A percentile compares a stretch with the other conserved stretches of the same genome.
Conservation (phyloP, 1,139 yeast species). For the Kluyveromyces sp. region DNA sequence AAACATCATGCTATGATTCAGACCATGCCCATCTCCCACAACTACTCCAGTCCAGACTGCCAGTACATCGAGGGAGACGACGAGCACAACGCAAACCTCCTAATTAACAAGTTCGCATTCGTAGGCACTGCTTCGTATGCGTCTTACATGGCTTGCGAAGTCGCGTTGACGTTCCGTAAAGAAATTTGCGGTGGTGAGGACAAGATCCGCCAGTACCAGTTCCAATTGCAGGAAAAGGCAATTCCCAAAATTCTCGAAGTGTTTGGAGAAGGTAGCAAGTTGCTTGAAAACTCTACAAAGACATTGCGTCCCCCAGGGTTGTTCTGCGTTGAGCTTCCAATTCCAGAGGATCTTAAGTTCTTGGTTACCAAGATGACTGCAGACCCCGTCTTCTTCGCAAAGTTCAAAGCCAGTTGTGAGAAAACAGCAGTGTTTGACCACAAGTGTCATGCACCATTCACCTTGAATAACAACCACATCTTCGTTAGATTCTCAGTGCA, state of each 20-base stretch:
- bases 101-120: conserved; percentile 29
- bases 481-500: conserved; percentile 54
- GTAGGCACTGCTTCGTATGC: conserved; percentile 34
- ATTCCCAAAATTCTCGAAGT: conserved; percentile 33
- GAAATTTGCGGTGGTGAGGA: conserved; percentile 58
- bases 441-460: conserved; percentile 43
- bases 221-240: conserved; percentile 38
- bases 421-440: conserved; percentile 25
- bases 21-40: conserved; percentile 48
- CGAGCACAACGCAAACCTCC: conserved; percentile 9
- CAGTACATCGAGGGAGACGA: conserved; percentile 6
- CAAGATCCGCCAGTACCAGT: conserved; percentile 42
- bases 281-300: conserved; percentile 14
- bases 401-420: conserved; percentile 12
- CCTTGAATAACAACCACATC: conserved; percentile 36
- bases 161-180: conserved; percentile 46
- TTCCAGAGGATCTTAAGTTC: conserved; percentile 8
- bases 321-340: conserved; percentile 17
- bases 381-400: conserved; percentile 8
- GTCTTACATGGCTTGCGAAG: conserved; percentile 29
- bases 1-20: conserved; percentile 45
- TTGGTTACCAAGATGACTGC: conserved; percentile 9
- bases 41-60: conserved; percentile 10
- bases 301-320: conserved; percentile 16
- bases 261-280: conserved; percentile 21